phyloP scores from a whole-genome alignment of 176 grass and related monocot species.

The Musa troglodytarum region DNA sequence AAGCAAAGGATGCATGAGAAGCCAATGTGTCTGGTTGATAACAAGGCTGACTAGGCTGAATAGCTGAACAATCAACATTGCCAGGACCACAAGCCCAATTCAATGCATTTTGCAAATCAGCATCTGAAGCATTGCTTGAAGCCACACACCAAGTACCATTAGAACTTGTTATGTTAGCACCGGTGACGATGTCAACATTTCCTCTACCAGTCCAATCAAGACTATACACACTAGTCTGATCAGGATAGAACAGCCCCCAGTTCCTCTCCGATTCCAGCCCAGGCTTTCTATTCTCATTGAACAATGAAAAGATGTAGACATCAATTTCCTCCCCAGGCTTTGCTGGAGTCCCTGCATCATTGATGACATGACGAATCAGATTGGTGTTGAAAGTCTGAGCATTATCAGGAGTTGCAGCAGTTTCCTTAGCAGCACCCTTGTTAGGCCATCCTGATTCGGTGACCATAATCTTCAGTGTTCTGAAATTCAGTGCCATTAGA shows the following conservation, averaged over 20 bases:
- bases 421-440: constrained; percentile 69
- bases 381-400: constrained; percentile 94
- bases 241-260: constrained; percentile 85
- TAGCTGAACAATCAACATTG: constrained; percentile 82
- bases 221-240: constrained; percentile 79
- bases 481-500: constrained; percentile 84
- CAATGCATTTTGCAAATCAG: constrained; percentile 74
- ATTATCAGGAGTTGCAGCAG: constrained; percentile 68
- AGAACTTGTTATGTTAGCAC: constrained; percentile 68
- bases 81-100: constrained; percentile 91
- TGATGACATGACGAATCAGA: constrained; percentile 69
- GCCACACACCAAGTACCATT: constrained; percentile 88
- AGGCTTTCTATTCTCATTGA: constrained; percentile 93
- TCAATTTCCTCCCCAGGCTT: constrained; percentile 84
- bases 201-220: constrained; percentile 84
- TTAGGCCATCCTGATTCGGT: constrained; percentile 86
- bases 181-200: constrained; percentile 76
- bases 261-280: constrained; percentile 91
- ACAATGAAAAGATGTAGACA: constrained; percentile 91
- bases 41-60: constrained; percentile 94
- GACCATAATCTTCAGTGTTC: constrained; percentile 84
- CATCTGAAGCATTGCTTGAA: constrained; percentile 63
- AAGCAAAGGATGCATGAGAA: constrained; percentile 84
- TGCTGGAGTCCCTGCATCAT: constrained; percentile 78
- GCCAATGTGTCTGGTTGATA: constrained; percentile 70